Conservation (phyloP, 2,329 filamentous ascomycete genomes). For the Cladosporium sp. region DNA sequence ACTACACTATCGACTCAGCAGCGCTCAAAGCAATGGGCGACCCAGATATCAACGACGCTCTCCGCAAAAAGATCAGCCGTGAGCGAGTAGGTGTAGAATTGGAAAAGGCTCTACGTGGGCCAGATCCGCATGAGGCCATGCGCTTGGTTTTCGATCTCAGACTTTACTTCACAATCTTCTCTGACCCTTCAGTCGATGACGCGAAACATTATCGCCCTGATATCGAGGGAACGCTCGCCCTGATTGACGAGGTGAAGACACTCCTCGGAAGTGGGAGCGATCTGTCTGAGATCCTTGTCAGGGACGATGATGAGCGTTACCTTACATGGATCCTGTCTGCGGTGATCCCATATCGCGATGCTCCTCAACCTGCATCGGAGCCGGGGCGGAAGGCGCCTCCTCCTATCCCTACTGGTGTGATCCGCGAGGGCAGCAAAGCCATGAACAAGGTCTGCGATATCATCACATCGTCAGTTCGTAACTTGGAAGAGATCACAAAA, state of each 20-base stretch:
- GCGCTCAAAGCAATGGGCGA: slow-evolving; percentile 71
- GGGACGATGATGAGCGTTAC: slow-evolving; percentile 59
- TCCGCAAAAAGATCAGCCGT: slow-evolving; percentile 84
- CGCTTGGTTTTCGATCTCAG: slow-evolving; percentile 58
- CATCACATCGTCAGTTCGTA: slow-evolving; percentile 57
- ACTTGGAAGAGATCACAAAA: slow-evolving; percentile 56
- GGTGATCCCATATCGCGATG: slow-evolving; percentile 64
- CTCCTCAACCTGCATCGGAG: slow-evolving; percentile 34
- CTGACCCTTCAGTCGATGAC: slow-evolving; percentile 51
- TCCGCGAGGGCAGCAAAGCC: slow-evolving; percentile 70
- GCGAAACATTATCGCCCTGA: slow-evolving; percentile 50
- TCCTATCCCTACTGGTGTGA: slow-evolving; percentile 57
- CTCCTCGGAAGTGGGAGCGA: slow-evolving; percentile 36
- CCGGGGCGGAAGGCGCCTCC: slow-evolving; percentile 47
- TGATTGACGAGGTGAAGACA: slow-evolving; percentile 57
- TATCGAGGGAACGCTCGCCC: slow-evolving; percentile 53
- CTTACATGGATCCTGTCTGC: slow-evolving; percentile 71
- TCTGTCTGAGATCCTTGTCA: slow-evolving; percentile 42
- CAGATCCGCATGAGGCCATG: slow-evolving; percentile 57
- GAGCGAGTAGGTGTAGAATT: slow-evolving; percentile 83
- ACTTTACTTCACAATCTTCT: slow-evolving; percentile 69
- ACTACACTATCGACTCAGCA: slow-evolving; percentile 67
- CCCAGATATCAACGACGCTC: slow-evolving; percentile 65
- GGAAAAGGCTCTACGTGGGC: slow-evolving; percentile 83
- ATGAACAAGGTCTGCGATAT: slow-evolving; percentile 69